Percentiles rank a stretch among this genome's conserved stretches.
phyloP scores from a whole-genome alignment of 177 flowering plant species.

The Vitis hybrid region DNA sequence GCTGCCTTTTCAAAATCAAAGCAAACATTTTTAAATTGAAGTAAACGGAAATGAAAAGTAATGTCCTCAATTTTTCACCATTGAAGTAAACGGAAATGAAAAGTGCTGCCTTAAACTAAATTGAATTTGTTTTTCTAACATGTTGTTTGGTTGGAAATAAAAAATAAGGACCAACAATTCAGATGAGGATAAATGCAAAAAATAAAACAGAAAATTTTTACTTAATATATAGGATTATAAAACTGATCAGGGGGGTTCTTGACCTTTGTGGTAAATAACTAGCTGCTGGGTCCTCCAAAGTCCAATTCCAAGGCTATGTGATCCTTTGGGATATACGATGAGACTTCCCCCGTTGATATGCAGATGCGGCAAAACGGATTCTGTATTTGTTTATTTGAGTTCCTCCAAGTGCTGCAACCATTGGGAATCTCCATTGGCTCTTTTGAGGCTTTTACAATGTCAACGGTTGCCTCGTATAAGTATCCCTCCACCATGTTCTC shows the following conservation, averaged over 20 bases:
- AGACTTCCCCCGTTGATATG: constrained; percentile 13
- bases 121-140: no score
- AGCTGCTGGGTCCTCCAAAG: neutral
- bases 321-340: constrained; percentile 38
- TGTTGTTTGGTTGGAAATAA: no score
- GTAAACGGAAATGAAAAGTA: no score
- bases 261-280: neutral
- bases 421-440: constrained; percentile 28
- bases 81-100: no score
- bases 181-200: no score
- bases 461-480: constrained; percentile 6
- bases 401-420: constrained; percentile 3
- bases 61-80: no score
- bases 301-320: neutral
- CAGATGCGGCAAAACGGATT: constrained; percentile 39
- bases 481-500: neutral
- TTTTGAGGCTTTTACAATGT: constrained; percentile 7
- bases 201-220: neutral
- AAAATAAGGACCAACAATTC: no score
- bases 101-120: no score
- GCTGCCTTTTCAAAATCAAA: no score
- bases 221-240: neutral
- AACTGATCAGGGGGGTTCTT: neutral
- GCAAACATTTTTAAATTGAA: no score
- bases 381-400: neutral